Evolutionary conservation across 352 stramenopile species (phyloP).

Genomic region (Blastocystis hominis): DNA sequence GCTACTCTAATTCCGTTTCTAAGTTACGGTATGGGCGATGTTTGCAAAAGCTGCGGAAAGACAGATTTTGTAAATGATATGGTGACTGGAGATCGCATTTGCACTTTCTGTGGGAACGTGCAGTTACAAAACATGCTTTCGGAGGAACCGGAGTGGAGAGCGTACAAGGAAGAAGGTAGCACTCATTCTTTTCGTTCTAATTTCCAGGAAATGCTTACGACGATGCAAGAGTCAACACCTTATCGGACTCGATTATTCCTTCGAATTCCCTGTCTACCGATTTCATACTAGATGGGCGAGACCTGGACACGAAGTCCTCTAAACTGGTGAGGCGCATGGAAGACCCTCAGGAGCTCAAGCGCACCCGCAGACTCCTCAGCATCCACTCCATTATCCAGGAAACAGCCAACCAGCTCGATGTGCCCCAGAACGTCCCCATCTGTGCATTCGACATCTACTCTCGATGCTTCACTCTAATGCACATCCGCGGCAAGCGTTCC

Average conservation of each 20-base stretch:
- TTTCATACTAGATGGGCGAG: constrained; percentile 18
- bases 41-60: constrained; percentile 25
- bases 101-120: constrained; percentile 4
- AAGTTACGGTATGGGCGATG: neutral
- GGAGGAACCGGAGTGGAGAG: constrained; percentile 30
- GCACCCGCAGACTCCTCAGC: neutral
- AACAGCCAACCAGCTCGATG: neutral
- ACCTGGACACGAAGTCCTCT: neutral
- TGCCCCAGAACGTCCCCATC: neutral
- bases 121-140: constrained; percentile 34
- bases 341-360: neutral
- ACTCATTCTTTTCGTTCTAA: neutral
- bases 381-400: constrained; percentile 24
- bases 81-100: constrained; percentile 26
- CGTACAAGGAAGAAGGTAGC: constrained; percentile 42
- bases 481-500: constrained; percentile 41
- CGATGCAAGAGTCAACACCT: constrained; percentile 7
- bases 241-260: neutral
- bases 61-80: constrained; percentile 25
- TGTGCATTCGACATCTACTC: constrained; percentile 46
- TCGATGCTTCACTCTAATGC: constrained; percentile 29
- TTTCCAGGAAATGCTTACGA: constrained; percentile 24
- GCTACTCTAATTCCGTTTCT: neutral
- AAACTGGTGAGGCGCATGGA: neutral
- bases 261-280: constrained; percentile 1